Evolutionary conservation across 2,329 filamentous ascomycete species (phyloP), one percentile per base, ranked within the genome.

Genomic region (Microdochium trichocladiopsis): DNA sequence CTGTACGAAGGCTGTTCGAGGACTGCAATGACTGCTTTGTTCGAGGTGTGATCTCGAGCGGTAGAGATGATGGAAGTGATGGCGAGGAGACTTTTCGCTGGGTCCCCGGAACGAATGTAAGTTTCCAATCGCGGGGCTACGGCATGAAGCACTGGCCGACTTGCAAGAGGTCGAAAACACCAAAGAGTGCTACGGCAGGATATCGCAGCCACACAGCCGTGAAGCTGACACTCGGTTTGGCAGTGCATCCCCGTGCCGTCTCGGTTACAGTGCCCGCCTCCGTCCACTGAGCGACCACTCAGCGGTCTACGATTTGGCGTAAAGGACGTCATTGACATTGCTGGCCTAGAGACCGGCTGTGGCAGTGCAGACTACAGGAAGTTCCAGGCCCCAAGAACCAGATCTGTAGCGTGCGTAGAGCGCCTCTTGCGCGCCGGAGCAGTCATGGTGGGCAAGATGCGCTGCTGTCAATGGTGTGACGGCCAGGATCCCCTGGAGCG

Each of bases 401-500:
- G 25, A 2, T 56, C 52, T 2, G 51, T 55, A 4, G 16, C 53
- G 14, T 57, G 47, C 47, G 49, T 61, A 23, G 11, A 33, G n/a
- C 37, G 25, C 10, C 52, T 60, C 3, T 28, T 60, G 8, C 50
- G 49, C 5, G 55, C 56, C 16, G 59, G 57, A 5, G 58, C 59
- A n/a, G 48, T 60, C 23, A 49, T 61, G 51, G 55, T 61, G 8
- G 59, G 59, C n/a, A 61, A 59, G 50, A 49, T 57, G 51, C 51
- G 55, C 22, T 55, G 50, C 16, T 52, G 51, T 36, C 56, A 58
- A 49, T 60, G 51, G 50, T 53, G 55, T 28, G 56, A 59, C 43
- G 56, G 57, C 2, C 57, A 60, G 23, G 54, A 57, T 41, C 56
- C 57, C 16, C 25, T 58, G 5, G 54, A 58, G 24, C 50, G 58